phyloP scores from a whole-genome alignment of 108 stramenopile species.

The Mayamaea pseudoterrestris region DNA sequence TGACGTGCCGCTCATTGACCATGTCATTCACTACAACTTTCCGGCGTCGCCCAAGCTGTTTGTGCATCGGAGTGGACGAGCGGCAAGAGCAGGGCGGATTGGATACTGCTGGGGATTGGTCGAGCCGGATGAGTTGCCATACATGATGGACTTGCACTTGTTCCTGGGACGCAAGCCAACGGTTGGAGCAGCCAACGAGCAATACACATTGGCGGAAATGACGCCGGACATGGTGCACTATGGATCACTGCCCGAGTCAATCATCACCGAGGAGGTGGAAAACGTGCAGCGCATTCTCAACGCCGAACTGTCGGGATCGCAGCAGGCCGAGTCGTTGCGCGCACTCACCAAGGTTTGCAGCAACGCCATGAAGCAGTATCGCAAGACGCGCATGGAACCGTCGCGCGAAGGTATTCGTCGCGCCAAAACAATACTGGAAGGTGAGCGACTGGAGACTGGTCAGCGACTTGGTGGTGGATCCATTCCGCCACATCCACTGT shows the following conservation, averaged over 20 bases:
- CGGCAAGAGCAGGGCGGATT: slow-evolving; percentile 84
- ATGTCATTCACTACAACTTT: slow-evolving; percentile 96
- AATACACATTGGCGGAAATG: slow-evolving; percentile 85
- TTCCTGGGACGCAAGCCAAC: slow-evolving; percentile 84
- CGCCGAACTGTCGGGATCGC: slow-evolving; percentile 59
- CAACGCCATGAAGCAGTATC: slow-evolving; percentile 93
- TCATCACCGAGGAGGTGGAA: slow-evolving; percentile 88
- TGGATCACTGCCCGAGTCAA: slow-evolving; percentile 87
- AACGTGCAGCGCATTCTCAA: slow-evolving; percentile 75
- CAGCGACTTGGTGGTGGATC: slow-evolving; percentile 42
- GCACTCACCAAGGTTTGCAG: slow-evolving; percentile 51
- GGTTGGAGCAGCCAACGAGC: slow-evolving; percentile 12
- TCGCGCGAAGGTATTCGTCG: slow-evolving; percentile 70
- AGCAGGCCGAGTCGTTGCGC: slow-evolving; percentile 49
- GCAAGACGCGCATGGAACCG: slow-evolving; percentile 86
- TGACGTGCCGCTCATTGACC: slow-evolving; percentile 96
- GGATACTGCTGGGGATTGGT: slow-evolving; percentile 88
- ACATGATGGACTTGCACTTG: slow-evolving; percentile 94
- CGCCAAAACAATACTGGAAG: slow-evolving; percentile 77
- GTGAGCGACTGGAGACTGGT: slow-evolving; percentile 50
- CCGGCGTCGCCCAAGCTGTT: slow-evolving; percentile 91
- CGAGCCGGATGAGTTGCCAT: slow-evolving; percentile 94
- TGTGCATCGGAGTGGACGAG: slow-evolving; percentile 92
- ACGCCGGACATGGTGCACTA: slow-evolving; percentile 95
- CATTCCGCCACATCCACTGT: slow-evolving; percentile 68